Conservation (phyloP, 441 rosid genomes). For the Daphne laureola region DNA sequence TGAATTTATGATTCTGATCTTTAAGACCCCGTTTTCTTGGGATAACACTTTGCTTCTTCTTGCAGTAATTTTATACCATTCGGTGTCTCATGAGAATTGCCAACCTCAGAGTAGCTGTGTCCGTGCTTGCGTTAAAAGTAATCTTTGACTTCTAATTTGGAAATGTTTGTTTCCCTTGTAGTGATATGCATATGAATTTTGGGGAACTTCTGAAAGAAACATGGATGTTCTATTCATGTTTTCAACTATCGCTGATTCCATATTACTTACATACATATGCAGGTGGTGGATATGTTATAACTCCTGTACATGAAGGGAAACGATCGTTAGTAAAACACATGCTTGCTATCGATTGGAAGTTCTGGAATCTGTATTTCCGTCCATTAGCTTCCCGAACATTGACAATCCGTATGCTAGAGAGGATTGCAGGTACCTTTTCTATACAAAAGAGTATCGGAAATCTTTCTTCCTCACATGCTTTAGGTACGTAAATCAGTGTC, state of each 20-base stretch:
- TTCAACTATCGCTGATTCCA: not conserved
- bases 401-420: slow-evolving; percentile 75
- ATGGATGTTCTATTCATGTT: not conserved
- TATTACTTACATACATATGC: slow-evolving; percentile 12
- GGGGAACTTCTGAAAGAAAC: slow-evolving; percentile 1
- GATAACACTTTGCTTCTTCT: slow-evolving; percentile 16
- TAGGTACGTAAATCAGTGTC: not conserved
- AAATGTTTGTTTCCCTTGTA: slow-evolving; percentile 4
- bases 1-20: not conserved
- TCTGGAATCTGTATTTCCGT: slow-evolving; percentile 58
- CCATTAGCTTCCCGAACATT: slow-evolving; percentile 59
- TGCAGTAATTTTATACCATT: slow-evolving; percentile 81
- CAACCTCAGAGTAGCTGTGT: slow-evolving; percentile 60
- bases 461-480: not conserved
- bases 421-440: slow-evolving; percentile 52
- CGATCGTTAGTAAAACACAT: slow-evolving; percentile 81
- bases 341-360: slow-evolving; percentile 91
- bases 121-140: slow-evolving; percentile 93
- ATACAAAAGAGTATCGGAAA: not conserved
- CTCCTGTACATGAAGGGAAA: slow-evolving; percentile 63
- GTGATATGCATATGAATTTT: slow-evolving; percentile 9
- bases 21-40: slow-evolving; percentile 1
- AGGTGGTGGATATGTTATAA: slow-evolving; percentile 93
- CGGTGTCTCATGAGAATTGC: slow-evolving; percentile 77
- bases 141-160: slow-evolving; percentile 28